phyloP scores from a whole-genome alignment of 2,329 filamentous ascomycete species.

The Tolypocladium tropicale region DNA sequence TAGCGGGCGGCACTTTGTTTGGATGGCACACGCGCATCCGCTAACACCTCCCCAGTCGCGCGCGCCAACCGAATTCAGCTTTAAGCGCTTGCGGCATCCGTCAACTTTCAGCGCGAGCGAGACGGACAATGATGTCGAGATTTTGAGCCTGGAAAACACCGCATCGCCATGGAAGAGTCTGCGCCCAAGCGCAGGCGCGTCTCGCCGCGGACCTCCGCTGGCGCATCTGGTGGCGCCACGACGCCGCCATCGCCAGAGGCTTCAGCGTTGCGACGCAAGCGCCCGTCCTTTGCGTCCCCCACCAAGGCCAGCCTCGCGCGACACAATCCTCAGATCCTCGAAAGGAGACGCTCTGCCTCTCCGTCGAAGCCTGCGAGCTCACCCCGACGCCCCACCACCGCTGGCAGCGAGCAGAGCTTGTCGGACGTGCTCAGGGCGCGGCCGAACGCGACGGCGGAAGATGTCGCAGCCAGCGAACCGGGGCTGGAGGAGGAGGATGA shows the following conservation, averaged over 20 bases:
- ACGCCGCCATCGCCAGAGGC: conserved; percentile 7
- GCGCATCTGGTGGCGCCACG: conserved; percentile 17
- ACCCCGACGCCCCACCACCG: conserved; percentile 2
- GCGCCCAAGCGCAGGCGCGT: conserved; percentile 55
- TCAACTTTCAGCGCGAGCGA: neutral
- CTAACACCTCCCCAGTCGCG: neutral
- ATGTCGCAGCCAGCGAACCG: conserved; percentile 12
- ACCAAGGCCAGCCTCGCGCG: conserved; percentile 54
- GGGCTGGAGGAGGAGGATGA: conserved; percentile 12
- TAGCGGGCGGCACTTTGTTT: conserved; percentile 1
- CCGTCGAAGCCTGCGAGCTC: conserved; percentile 15
- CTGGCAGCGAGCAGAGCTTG: conserved; percentile 11
- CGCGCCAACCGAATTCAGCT: neutral
- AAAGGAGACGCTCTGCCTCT: conserved; percentile 30
- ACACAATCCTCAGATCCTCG: conserved; percentile 48
- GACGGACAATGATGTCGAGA: neutral
- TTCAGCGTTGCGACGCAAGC: conserved; percentile 17
- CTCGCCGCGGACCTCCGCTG: conserved; percentile 37
- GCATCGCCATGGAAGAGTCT: conserved; percentile 37
- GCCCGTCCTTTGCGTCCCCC: conserved; percentile 56
- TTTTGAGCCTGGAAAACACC: neutral
- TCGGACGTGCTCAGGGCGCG: conserved; percentile 19
- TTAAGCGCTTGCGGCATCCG: neutral
- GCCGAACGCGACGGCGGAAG: conserved; percentile 13
- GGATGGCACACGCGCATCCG: conserved; percentile 1